Evolutionary conservation across 2,329 filamentous ascomycete genomes (phyloP).

Genomic region (Zopfia rhizophila): DNA sequence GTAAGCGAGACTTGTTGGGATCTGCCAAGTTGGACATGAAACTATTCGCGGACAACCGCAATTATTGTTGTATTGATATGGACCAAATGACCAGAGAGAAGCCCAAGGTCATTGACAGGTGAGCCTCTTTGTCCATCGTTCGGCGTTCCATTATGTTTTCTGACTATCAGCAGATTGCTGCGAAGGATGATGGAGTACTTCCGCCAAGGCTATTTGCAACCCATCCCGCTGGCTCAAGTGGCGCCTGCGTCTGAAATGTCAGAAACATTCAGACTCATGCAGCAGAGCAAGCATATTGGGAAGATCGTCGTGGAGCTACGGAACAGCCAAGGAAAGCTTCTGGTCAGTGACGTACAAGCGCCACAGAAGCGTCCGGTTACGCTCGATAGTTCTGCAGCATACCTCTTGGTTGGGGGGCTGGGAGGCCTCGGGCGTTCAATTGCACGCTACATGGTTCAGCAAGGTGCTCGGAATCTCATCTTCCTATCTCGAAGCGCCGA

Average conservation of each 20-base stretch:
- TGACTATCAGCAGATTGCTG: not conserved
- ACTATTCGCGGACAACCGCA: slow-evolving; percentile 8
- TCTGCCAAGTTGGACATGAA: slow-evolving; percentile 15
- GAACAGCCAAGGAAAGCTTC: slow-evolving; percentile 22
- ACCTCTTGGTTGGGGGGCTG: slow-evolving; percentile 28
- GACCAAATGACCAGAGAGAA: not conserved
- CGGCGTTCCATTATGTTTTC: not conserved
- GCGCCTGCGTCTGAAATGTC: slow-evolving; percentile 16
- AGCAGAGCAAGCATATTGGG: slow-evolving; percentile 22
- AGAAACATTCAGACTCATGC: slow-evolving; percentile 26
- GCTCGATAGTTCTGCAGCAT: slow-evolving; percentile 16
- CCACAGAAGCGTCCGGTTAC: too few species aligned
- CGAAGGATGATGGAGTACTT: not conserved
- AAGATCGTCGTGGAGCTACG: slow-evolving; percentile 13
- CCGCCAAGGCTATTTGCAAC: slow-evolving; percentile 31
- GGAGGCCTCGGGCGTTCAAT: slow-evolving; percentile 32
- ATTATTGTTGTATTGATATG: slow-evolving; percentile 5
- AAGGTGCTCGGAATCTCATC: slow-evolving; percentile 26
- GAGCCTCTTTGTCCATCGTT: not conserved
- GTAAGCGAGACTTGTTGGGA: slow-evolving; percentile 15
- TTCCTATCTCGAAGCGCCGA: slow-evolving; percentile 15
- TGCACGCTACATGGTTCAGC: slow-evolving; percentile 20
- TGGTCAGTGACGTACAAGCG: not conserved
- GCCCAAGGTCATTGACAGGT: not conserved
- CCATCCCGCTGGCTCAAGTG: slow-evolving; percentile 37